phyloP scores from a whole-genome alignment of 1,284 basidiomycete species.

The Malassezia japonica region DNA sequence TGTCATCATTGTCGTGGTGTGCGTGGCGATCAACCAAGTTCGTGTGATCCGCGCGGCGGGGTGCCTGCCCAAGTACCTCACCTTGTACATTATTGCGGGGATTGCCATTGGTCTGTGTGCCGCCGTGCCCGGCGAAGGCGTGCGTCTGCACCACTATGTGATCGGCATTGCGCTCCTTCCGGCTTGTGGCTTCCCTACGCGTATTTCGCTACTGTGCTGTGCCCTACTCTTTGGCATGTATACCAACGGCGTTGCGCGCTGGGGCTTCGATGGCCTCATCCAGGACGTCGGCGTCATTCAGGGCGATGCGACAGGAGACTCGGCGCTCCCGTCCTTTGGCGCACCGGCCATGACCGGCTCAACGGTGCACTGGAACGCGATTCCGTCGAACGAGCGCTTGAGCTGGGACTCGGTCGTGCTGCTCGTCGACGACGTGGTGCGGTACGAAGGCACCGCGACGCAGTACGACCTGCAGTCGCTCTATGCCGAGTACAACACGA shows the following conservation, averaged over 20 bases:
- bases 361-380: constrained; percentile 56
- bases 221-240: constrained; percentile 74
- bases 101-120: constrained; percentile 61
- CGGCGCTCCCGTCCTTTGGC: constrained; percentile 61
- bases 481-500: constrained; percentile 2
- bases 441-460: constrained; percentile 59
- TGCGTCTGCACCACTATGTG: constrained; percentile 55
- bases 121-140: constrained; percentile 56
- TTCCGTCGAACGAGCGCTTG: constrained; percentile 50
- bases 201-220: constrained; percentile 66
- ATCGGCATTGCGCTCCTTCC: constrained; percentile 66
- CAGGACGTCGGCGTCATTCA: constrained; percentile 67
- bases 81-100: constrained; percentile 55
- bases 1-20: constrained; percentile 55
- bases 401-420: constrained; percentile 66
- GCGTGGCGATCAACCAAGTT: constrained; percentile 59
- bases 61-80: constrained; percentile 62
- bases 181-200: constrained; percentile 69
- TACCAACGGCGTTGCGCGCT: constrained; percentile 47
- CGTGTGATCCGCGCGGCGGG: constrained; percentile 75
- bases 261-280: constrained; percentile 63
- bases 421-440: constrained; percentile 73
- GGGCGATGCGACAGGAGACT: constrained; percentile 63
- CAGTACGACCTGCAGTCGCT: constrained; percentile 25
- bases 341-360: constrained; percentile 9